Conservation (phyloP, 805 yeast species). For the Saccharomycodes ludwigii region DNA sequence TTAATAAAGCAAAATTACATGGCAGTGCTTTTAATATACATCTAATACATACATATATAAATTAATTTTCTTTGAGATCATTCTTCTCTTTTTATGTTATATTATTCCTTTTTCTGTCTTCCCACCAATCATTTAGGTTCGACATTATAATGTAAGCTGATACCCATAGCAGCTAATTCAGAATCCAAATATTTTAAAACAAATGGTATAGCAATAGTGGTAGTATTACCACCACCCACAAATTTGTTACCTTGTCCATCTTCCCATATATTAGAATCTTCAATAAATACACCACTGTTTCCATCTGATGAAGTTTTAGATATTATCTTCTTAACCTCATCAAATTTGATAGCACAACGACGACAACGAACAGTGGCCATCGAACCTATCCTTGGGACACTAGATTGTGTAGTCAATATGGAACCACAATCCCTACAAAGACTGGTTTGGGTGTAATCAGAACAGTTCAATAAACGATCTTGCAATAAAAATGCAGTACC, state of each 20-base stretch:
- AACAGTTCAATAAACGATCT: conserved; percentile 88
- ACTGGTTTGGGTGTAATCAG: conserved; percentile 87
- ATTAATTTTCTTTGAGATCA: too few species aligned
- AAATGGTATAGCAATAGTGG: conserved; percentile 93
- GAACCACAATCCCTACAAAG: conserved; percentile 92
- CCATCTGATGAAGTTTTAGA: conserved; percentile 18
- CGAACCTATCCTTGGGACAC: conserved; percentile 86
- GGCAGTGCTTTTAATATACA: background rate
- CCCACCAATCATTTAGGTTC: conserved; percentile 34
- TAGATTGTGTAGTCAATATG: conserved; percentile 72
- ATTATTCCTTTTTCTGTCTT: conserved; percentile 1
- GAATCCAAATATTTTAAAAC: conserved; percentile 91
- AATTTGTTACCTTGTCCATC: conserved; percentile 91
- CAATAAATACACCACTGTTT: conserved; percentile 31
- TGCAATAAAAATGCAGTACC: conserved; percentile 93
- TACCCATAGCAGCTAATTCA: conserved; percentile 96
- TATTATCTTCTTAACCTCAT: conserved; percentile 34
- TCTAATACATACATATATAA: background rate
- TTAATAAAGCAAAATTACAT: too few species aligned
- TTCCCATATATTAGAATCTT: conserved; percentile 81
- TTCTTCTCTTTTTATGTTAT: conserved; percentile 1
- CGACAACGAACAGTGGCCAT: conserved; percentile 74
- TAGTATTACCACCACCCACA: conserved; percentile 87
- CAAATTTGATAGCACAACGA: conserved; percentile 71
- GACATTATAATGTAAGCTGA: conserved; percentile 80